Conservation (phyloP, 768 basidiomycete species). For the Sistotremastrum niveocremeum region DNA sequence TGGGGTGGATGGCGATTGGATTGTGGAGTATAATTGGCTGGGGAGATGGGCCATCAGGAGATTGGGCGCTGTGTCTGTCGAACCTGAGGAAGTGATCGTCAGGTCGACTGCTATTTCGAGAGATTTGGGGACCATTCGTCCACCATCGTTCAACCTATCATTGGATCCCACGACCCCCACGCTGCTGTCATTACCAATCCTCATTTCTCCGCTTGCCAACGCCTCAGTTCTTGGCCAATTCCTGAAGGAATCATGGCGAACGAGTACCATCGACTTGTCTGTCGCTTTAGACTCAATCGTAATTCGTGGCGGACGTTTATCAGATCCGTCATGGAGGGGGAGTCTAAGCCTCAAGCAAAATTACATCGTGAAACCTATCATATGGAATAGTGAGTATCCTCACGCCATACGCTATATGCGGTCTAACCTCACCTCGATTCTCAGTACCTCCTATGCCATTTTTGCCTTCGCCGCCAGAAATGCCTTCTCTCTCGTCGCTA, state of each 20-base stretch:
- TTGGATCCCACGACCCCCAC: conserved; percentile 42
- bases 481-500: conserved; percentile 38
- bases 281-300: conserved; percentile 28
- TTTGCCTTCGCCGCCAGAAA: conserved; percentile 43
- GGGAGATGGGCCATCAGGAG: conserved; percentile 53
- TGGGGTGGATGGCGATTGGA: conserved; percentile 54
- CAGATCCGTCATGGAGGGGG: conserved; percentile 35
- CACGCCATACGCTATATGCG: background rate
- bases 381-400: conserved; percentile 36
- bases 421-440: conserved; percentile 2
- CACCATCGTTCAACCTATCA: conserved; percentile 40
- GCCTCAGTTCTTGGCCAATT: conserved; percentile 35
- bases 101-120: conserved; percentile 24
- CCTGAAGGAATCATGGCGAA: conserved; percentile 42
- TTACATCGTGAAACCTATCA: conserved; percentile 33
- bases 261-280: conserved; percentile 32
- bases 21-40: conserved; percentile 54
- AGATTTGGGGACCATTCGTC: conserved; percentile 33
- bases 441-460: conserved; percentile 56
- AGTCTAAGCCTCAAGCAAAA: conserved; percentile 25
- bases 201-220: conserved; percentile 41
- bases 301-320: conserved; percentile 37
- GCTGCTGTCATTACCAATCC: conserved; percentile 34
- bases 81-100: conserved; percentile 30
- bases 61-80: conserved; percentile 43